Percentiles rank a stretch among this genome's conserved stretches.
These are phyloP conservation scores for Colletotrichum sp. DNA, from an alignment of 2,329 filamentous ascomycete species.

Conservation along the genomic window DNA sequence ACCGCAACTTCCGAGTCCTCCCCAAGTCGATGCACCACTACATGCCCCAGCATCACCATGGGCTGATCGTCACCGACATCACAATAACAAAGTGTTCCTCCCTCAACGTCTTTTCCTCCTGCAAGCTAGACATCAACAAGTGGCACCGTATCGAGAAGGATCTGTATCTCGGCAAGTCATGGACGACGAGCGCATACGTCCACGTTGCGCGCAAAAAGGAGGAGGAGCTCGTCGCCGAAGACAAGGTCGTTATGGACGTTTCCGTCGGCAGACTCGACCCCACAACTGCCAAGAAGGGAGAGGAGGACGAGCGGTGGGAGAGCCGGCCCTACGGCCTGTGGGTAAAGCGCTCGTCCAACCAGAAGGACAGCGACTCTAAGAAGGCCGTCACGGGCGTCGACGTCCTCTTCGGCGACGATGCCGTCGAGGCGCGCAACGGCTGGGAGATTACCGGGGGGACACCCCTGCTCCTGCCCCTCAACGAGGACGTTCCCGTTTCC, in stretches of 20 bases:
- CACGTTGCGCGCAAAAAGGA: conserved; percentile 86
- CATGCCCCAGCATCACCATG: conserved; percentile 84
- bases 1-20: conserved; percentile 86
- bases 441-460: conserved; percentile 80
- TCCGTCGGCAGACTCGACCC: conserved; percentile 78
- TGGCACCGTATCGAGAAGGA: conserved; percentile 94
- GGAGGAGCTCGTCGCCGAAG: conserved; percentile 76
- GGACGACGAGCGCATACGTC: conserved; percentile 79
- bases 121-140: conserved; percentile 70
- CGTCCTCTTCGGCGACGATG: conserved; percentile 88
- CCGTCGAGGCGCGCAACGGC: conserved; percentile 84
- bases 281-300: conserved; percentile 54
- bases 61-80: conserved; percentile 85
- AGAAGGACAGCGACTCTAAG: conserved; percentile 76
- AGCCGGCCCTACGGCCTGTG: conserved; percentile 78
- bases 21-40: conserved; percentile 86
- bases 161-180: conserved; percentile 72
- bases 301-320: conserved; percentile 76
- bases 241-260: conserved; percentile 82
- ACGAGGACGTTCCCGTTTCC: conserved; percentile 67
- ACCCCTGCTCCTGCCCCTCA: conserved; percentile 72
- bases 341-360: conserved; percentile 77
- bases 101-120: conserved; percentile 76
- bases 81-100: conserved; percentile 78
- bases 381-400: conserved; percentile 82